phyloP scores from a whole-genome alignment of 2,329 filamentous ascomycete species.

The Trichoderma brevicompactum region DNA sequence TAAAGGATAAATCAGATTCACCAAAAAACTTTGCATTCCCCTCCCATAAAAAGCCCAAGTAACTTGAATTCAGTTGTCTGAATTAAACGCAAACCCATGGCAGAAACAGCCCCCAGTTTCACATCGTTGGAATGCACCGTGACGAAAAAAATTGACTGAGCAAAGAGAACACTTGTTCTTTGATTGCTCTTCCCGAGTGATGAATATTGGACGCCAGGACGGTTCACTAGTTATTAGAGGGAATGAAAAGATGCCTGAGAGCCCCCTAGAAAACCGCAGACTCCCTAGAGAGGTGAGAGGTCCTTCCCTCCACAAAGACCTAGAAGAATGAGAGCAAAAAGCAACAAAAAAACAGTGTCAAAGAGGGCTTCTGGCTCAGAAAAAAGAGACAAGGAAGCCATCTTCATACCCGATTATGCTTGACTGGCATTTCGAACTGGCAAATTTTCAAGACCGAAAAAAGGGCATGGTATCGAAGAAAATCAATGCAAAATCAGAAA shows the following conservation, averaged over 20 bases:
- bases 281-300: not conserved
- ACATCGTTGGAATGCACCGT: not conserved
- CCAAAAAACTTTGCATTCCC: not conserved
- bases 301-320: not conserved
- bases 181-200: not conserved
- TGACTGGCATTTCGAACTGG: conserved; percentile 6
- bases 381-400: not conserved
- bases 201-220: not conserved
- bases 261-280: not conserved
- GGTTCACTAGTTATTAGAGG: not conserved
- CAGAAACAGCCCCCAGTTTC: not conserved
- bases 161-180: not conserved
- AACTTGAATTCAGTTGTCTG: conserved; percentile 1
- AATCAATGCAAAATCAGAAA: conserved; percentile 7
- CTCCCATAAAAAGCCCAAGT: not conserved
- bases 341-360: not conserved
- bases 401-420: conserved; percentile 6
- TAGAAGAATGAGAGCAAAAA: not conserved
- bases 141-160: not conserved
- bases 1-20: conserved; percentile 8
- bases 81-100: not conserved
- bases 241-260: not conserved
- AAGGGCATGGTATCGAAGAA: conserved; percentile 38
- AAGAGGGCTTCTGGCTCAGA: not conserved
- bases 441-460: conserved; percentile 18